Percentiles rank a stretch among this genome's conserved stretches.
Evolutionary conservation across 164 flowering plant species (phyloP).

Genomic region (Houttuynia cordata): DNA sequence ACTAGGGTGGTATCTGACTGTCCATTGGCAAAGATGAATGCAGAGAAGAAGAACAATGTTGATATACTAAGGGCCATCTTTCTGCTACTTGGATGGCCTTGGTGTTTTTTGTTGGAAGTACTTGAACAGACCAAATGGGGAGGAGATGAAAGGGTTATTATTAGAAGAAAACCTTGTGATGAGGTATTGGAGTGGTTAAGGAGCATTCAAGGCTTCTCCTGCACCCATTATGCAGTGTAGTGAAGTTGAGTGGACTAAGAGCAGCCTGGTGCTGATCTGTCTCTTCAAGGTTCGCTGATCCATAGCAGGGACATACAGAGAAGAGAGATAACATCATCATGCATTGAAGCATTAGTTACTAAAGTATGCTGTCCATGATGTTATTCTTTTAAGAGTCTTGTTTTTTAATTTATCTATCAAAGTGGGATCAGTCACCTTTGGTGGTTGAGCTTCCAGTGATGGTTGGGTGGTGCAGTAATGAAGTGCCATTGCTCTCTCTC

Average conservation of each 20-base stretch:
- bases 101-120: too few relatives aligned
- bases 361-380: neutral
- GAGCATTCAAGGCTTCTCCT: neutral
- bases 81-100: neutral
- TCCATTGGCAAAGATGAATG: constrained; percentile 1
- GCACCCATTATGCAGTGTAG: neutral
- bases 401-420: neutral
- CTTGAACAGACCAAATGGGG: neutral
- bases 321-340: neutral
- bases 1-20: constrained; percentile 38
- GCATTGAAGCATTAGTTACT: neutral
- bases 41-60: neutral
- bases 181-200: neutral
- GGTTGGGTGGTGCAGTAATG: neutral
- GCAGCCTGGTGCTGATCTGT: neutral
- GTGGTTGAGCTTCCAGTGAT: neutral
- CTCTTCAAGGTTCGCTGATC: neutral
- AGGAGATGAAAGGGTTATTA: neutral
- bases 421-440: neutral
- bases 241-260: neutral
- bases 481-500: neutral
- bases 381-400: neutral
- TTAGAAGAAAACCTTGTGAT: neutral
- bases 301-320: neutral
- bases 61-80: neutral